phyloP scores from a whole-genome alignment of 257 asterid genomes.

The Echium plantagineum region DNA sequence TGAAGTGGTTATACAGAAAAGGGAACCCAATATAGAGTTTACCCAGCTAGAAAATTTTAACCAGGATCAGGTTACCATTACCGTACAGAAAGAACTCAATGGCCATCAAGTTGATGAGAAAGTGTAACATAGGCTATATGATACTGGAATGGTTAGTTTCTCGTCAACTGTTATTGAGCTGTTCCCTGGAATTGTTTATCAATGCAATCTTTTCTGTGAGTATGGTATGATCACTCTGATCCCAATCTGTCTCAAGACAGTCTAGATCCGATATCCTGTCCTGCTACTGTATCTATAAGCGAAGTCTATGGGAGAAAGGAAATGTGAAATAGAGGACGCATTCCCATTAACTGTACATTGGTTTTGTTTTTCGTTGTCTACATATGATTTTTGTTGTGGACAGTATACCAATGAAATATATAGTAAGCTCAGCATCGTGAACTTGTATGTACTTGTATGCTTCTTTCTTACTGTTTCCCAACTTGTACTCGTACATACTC shows the following conservation, averaged over 20 bases:
- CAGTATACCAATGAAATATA: neutral
- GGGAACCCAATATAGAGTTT: conserved; percentile 29
- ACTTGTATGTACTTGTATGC: too few species aligned
- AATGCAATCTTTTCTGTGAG: neutral
- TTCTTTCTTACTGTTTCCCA: too few species aligned
- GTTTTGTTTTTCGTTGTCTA: neutral
- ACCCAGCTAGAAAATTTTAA: neutral
- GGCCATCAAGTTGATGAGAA: conserved; percentile 32
- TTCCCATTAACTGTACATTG: neutral
- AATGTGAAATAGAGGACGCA: neutral
- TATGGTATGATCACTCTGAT: neutral
- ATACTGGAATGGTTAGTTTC: too few species aligned
- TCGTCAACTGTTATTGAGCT: too few species aligned
- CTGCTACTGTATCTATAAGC: too few species aligned
- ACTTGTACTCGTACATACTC: too few species aligned
- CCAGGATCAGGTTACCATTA: conserved; percentile 12
- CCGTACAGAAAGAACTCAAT: conserved; percentile 22
- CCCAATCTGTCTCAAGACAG: too few species aligned
- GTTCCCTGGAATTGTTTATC: neutral
- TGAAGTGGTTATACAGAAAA: conserved; percentile 27
- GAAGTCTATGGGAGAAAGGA: too few species aligned
- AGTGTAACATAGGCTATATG: neutral
- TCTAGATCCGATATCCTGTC: neutral
- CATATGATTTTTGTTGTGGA: neutral
- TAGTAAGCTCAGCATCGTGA: neutral